Base-by-base conservation (phyloP, 1,284 basidiomycete species). In the Termitomyces sp. region DNA sequence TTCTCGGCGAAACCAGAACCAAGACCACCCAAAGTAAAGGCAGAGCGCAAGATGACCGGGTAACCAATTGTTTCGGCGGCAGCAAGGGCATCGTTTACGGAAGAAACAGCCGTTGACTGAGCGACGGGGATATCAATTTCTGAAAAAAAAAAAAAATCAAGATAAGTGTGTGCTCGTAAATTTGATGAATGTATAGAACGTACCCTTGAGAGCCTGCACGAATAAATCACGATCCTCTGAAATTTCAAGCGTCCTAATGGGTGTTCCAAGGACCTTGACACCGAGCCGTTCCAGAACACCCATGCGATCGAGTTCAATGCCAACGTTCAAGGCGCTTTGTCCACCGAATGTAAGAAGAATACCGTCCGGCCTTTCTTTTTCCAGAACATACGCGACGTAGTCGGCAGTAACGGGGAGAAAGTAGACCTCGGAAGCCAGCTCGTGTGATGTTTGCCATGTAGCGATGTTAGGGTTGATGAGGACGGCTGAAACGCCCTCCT, bases 41-140 rank as follows among this genome's bases (percentile, higher is more conserved):
- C 97, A 30, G 97, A 92, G 64, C 97, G 95, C 62, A 99, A 82
- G 67, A 99, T 99, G 70, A 99, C 94, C 3, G 97, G 97, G 73
- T 98, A 99, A 36, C 95, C 94, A 62, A 99, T 99, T 64, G 77
- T 75, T 62, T 88, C 86, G 12, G 96, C 97, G 24, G 97, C 97
- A 55, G 84, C 83, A 51, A 99, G 84, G 15, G 97, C 97, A 60
- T 85, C 94, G 63, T 90, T 87, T 58, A 99, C 94, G 5, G 88
- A 88, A n/a, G 95, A 97, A 17, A 99, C 97, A 57, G 97, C 97
- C 24, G 94, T 97, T 31, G 96, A 98, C 64, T 94, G 89, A 38
- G 97, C 97, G 51, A 91, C 96, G 40, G 97, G 97, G 62, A 99
- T 98, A 70, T 96, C 88, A 69, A 99, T 99, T 81, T 99, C 94